A percentile compares a stretch with the other conserved stretches of the same genome.
phyloP scores from a whole-genome alignment of 805 yeast genomes.

The Hanseniaspora taiwanica region DNA sequence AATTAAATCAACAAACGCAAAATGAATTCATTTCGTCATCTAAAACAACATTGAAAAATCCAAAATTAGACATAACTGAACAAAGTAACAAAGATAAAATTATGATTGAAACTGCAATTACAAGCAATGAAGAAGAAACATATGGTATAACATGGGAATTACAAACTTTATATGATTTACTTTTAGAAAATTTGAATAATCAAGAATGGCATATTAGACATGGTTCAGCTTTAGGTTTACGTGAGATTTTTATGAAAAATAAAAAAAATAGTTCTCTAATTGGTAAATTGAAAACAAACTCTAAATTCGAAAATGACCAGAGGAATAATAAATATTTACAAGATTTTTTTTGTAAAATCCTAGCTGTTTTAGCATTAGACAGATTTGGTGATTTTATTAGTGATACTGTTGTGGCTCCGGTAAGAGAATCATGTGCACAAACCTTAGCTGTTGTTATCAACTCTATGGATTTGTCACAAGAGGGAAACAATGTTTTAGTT shows the following conservation, averaged over 20 bases:
- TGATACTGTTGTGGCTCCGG: slow-evolving; percentile 97
- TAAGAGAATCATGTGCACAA: slow-evolving; percentile 92
- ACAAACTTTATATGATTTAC: slow-evolving; percentile 79
- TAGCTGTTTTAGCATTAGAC: slow-evolving; percentile 83
- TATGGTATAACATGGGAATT: slow-evolving; percentile 83
- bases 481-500: no score
- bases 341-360: slow-evolving; percentile 72
- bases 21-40: slow-evolving; percentile 13
- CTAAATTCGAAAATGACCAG: slow-evolving; percentile 45
- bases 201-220: slow-evolving; percentile 92
- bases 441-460: slow-evolving; percentile 76
- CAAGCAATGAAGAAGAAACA: slow-evolving; percentile 59
- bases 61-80: slow-evolving; percentile 51
- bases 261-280: slow-evolving; percentile 75
- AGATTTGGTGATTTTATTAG: slow-evolving; percentile 94
- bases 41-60: slow-evolving; percentile 17
- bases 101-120: slow-evolving; percentile 68
- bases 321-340: slow-evolving; percentile 64
- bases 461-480: slow-evolving; percentile 57
- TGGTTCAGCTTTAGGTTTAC: slow-evolving; percentile 84
- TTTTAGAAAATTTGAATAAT: slow-evolving; percentile 66
- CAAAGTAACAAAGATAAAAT: slow-evolving; percentile 72
- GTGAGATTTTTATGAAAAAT: slow-evolving; percentile 50
- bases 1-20: slow-evolving; percentile 16
- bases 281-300: slow-evolving; percentile 60